phyloP scores from a whole-genome alignment of 2,329 filamentous ascomycete genomes.

The Sordariomycetes sp. region DNA sequence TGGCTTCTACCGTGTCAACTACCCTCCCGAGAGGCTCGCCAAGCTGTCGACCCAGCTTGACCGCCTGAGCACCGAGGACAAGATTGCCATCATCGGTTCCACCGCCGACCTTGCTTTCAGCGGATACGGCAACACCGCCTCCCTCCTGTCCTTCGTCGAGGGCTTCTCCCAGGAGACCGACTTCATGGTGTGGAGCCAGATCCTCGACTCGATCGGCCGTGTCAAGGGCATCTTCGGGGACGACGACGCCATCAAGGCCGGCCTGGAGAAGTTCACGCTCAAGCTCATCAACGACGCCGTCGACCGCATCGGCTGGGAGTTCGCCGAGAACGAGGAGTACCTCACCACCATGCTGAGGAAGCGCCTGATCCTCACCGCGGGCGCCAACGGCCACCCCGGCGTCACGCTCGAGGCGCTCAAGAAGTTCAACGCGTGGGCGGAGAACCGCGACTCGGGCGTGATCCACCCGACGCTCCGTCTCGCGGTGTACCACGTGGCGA shows the following conservation, averaged over 20 bases:
- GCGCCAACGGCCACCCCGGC: slow-evolving; percentile 63
- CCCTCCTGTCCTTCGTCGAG: slow-evolving; percentile 72
- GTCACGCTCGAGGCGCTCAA: slow-evolving; percentile 63
- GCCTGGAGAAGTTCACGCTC: slow-evolving; percentile 67
- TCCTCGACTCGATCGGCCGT: slow-evolving; percentile 63
- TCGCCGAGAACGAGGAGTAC: slow-evolving; percentile 67
- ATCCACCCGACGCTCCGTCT: slow-evolving; percentile 75
- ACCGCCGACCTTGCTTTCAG: slow-evolving; percentile 82
- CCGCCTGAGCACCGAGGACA: slow-evolving; percentile 73
- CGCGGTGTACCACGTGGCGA: slow-evolving; percentile 68
- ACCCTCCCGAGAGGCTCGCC: slow-evolving; percentile 71
- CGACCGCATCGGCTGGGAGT: slow-evolving; percentile 78
- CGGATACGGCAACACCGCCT: slow-evolving; percentile 71
- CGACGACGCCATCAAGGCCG: slow-evolving; percentile 59
- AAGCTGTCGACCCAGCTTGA: slow-evolving; percentile 71
- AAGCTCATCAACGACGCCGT: slow-evolving; percentile 67
- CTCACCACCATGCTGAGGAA: slow-evolving; percentile 75
- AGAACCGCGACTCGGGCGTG: slow-evolving; percentile 53
- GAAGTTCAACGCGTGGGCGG: slow-evolving; percentile 71
- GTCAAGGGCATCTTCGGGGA: slow-evolving; percentile 80
- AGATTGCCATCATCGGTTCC: slow-evolving; percentile 85
- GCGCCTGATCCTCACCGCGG: slow-evolving; percentile 66
- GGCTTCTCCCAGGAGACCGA: slow-evolving; percentile 75
- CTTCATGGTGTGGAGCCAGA: slow-evolving; percentile 82
- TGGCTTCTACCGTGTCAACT: slow-evolving; percentile 87